A percentile compares a stretch with the other conserved stretches of the same genome.
Evolutionary conservation across 148 eudicot species (phyloP).

Genomic region (Chenopodium quinoa): DNA sequence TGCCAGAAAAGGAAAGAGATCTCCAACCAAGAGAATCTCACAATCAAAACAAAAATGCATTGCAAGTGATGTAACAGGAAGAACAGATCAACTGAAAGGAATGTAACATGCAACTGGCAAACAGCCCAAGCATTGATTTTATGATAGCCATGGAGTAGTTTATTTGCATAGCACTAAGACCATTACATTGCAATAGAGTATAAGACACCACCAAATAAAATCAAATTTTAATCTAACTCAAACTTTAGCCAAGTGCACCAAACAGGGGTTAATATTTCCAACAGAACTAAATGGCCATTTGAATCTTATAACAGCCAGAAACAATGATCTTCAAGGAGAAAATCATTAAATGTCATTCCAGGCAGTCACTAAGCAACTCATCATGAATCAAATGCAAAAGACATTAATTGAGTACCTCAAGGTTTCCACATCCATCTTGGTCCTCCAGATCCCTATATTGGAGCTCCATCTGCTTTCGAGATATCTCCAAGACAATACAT

Average conservation of each 20-base stretch:
- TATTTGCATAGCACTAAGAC: not conserved
- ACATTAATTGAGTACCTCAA: conserved; percentile 55
- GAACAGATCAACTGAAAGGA: not conserved
- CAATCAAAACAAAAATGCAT: not conserved
- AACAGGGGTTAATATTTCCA: not conserved
- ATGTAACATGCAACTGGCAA: not conserved
- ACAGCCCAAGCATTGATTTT: not conserved
- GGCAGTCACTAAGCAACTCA: not conserved
- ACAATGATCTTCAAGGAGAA: not conserved
- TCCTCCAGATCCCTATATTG: conserved; percentile 78
- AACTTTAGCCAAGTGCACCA: not conserved
- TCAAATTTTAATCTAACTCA: not conserved
- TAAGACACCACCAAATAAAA: not conserved
- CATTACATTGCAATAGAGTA: not conserved
- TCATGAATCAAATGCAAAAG: not conserved
- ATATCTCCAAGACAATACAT: conserved; percentile 68
- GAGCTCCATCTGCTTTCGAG: conserved; percentile 62
- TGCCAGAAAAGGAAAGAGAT: not conserved
- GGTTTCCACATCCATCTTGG: conserved; percentile 66
- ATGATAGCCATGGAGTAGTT: not conserved
- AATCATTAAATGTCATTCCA: not conserved
- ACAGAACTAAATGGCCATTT: not conserved
- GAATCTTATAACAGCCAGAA: not conserved
- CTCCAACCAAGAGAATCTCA: not conserved
- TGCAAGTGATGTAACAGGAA: not conserved